Conservation (phyloP, 345 rosid genomes). For the Pistacia vera region DNA sequence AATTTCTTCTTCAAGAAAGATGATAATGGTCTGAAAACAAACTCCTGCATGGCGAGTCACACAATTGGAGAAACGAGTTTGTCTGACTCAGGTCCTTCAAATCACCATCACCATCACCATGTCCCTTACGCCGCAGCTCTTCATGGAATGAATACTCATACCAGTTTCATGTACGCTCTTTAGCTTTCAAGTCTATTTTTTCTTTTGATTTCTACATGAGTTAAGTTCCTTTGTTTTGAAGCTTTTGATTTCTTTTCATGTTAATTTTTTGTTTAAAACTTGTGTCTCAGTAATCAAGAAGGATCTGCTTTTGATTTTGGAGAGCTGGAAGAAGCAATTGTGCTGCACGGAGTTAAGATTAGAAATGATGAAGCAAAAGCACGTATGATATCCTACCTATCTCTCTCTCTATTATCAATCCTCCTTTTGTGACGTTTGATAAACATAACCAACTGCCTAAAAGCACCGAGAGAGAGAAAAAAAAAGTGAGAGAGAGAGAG, state of each 20-base stretch:
- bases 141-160: slow-evolving; percentile 69
- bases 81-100: slow-evolving; percentile 63
- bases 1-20: slow-evolving; percentile 26
- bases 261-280: background rate
- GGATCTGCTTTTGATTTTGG: slow-evolving; percentile 92
- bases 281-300: slow-evolving; percentile 62
- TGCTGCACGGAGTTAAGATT: slow-evolving; percentile 78
- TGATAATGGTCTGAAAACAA: slow-evolving; percentile 34
- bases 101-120: slow-evolving; percentile 54
- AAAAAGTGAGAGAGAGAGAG: too few species aligned
- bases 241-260: background rate
- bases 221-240: slow-evolving; percentile 10
- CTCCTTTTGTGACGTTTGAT: slow-evolving; percentile 59
- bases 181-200: background rate
- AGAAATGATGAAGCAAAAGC: slow-evolving; percentile 82
- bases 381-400: slow-evolving; percentile 41
- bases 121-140: slow-evolving; percentile 66
- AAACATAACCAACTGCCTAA: slow-evolving; percentile 47
- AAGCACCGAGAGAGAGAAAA: slow-evolving; percentile 8
- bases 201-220: background rate
- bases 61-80: slow-evolving; percentile 74
- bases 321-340: slow-evolving; percentile 97
- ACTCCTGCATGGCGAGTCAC: slow-evolving; percentile 73
- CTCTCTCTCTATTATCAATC: slow-evolving; percentile 22
- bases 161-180: slow-evolving; percentile 61